phyloP scores from a whole-genome alignment of 805 yeast genomes.

The Millerozyma acaciae region DNA sequence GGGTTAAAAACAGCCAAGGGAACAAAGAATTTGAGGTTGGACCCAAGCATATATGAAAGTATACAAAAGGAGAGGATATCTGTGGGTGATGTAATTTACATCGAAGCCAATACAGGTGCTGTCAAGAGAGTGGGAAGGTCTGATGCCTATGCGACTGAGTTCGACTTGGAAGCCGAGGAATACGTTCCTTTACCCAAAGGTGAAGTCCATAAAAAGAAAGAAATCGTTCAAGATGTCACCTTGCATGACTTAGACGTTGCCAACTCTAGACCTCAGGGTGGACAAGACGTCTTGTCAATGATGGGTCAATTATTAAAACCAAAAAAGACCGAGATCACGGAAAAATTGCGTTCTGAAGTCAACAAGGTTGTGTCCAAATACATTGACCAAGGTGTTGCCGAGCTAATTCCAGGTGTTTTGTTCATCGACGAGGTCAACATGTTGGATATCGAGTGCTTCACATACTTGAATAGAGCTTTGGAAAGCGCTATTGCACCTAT shows the following conservation, averaged over 20 bases:
- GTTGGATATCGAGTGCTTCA: slow-evolving; percentile 95
- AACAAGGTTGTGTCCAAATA: slow-evolving; percentile 94
- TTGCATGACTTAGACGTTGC: slow-evolving; percentile 95
- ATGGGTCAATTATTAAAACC: slow-evolving; percentile 97
- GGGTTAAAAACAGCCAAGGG: slow-evolving; percentile 93
- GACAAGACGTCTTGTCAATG: slow-evolving; percentile 92
- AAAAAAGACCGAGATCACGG: slow-evolving; percentile 94
- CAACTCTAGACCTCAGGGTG: slow-evolving; percentile 94
- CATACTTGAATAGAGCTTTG: slow-evolving; percentile 89
- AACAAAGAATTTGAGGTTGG: slow-evolving; percentile 82
- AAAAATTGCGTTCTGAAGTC: slow-evolving; percentile 88
- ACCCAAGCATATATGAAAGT: slow-evolving; percentile 88
- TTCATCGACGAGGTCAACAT: slow-evolving; percentile 98
- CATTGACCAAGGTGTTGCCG: slow-evolving; percentile 98
- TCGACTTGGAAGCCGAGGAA: slow-evolving; percentile 97
- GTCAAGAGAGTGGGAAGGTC: slow-evolving; percentile 96
- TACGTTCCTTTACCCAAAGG: slow-evolving; percentile 98
- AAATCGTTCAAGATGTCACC: slow-evolving; percentile 95
- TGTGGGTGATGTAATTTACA: slow-evolving; percentile 94
- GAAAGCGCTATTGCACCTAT: slow-evolving; percentile 91
- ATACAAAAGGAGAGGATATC: slow-evolving; percentile 92
- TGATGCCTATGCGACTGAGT: slow-evolving; percentile 98
- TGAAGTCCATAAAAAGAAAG: slow-evolving; percentile 96
- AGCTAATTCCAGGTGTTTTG: slow-evolving; percentile 93
- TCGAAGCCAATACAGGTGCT: slow-evolving; percentile 96